Conservation (phyloP, 768 basidiomycete genomes). For the Phylloporus sp. region DNA sequence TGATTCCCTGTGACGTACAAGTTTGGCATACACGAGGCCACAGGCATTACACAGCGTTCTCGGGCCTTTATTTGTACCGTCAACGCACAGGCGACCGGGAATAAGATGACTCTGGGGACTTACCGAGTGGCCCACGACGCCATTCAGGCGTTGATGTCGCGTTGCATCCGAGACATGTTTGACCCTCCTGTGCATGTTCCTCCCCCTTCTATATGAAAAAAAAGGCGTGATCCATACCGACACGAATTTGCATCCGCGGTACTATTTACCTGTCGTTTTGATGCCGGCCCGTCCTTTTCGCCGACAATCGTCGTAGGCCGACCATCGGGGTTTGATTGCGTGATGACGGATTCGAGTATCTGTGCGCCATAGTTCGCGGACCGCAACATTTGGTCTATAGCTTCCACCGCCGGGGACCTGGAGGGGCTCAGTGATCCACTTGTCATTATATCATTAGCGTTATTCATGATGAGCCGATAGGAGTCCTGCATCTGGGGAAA, state of each 20-base stretch:
- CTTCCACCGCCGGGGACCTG: constrained; percentile 29
- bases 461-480: constrained; percentile 42
- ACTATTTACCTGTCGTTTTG: constrained; percentile 34
- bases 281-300: constrained; percentile 29
- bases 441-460: constrained; percentile 28
- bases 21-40: constrained; percentile 82
- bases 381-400: constrained; percentile 43
- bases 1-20: constrained; percentile 49
- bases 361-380: constrained; percentile 40
- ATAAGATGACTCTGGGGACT: constrained; percentile 24
- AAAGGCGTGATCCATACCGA: constrained; percentile 28
- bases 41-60: constrained; percentile 84
- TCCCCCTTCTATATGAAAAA: constrained; percentile 34
- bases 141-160: constrained; percentile 88
- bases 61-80: constrained; percentile 50
- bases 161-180: constrained; percentile 76
- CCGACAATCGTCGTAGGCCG: constrained; percentile 18
- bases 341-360: constrained; percentile 26
- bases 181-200: constrained; percentile 51
- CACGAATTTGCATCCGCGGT: constrained; percentile 26
- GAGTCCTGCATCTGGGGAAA: constrained; percentile 40
- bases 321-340: constrained; percentile 28
- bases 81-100: constrained; percentile 22
- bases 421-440: constrained; percentile 20
- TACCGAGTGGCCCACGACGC: constrained; percentile 80